Conservation (phyloP, 495 filamentous ascomycete species). For the Cairneyella variabilis region DNA sequence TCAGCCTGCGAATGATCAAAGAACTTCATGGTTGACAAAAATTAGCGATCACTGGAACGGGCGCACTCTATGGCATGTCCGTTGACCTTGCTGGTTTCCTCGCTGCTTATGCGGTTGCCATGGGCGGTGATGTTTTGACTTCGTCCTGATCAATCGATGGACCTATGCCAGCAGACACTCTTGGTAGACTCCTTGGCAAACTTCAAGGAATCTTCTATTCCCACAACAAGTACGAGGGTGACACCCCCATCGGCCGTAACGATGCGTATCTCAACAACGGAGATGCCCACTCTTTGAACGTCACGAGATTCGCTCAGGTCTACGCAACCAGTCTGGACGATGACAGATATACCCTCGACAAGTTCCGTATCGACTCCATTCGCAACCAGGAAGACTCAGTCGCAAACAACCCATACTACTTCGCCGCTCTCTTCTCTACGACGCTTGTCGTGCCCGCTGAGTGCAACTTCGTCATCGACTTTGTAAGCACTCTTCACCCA, state of each 20-base stretch:
- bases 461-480: no score
- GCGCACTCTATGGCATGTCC: slow-evolving; percentile 45
- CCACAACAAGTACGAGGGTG: slow-evolving; percentile 9
- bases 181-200: background rate
- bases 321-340: background rate
- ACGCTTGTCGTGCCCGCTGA: no score
- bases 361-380: background rate
- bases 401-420: slow-evolving; percentile 7
- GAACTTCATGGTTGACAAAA: background rate
- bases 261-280: slow-evolving; percentile 9
- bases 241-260: background rate
- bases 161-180: background rate
- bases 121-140: slow-evolving; percentile 35
- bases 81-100: slow-evolving; percentile 45
- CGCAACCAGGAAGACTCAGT: background rate
- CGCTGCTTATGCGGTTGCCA: slow-evolving; percentile 43
- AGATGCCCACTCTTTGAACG: slow-evolving; percentile 1
- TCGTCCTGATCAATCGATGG: slow-evolving; percentile 2
- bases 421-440: background rate
- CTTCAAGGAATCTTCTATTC: slow-evolving; percentile 1
- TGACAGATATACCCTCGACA: background rate
- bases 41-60: background rate
- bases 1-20: background rate
- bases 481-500: no score
- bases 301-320: background rate